These are phyloP conservation scores for Lachnellula arida DNA, from an alignment of 2,329 filamentous ascomycete species.

Conservation along the genomic window DNA sequence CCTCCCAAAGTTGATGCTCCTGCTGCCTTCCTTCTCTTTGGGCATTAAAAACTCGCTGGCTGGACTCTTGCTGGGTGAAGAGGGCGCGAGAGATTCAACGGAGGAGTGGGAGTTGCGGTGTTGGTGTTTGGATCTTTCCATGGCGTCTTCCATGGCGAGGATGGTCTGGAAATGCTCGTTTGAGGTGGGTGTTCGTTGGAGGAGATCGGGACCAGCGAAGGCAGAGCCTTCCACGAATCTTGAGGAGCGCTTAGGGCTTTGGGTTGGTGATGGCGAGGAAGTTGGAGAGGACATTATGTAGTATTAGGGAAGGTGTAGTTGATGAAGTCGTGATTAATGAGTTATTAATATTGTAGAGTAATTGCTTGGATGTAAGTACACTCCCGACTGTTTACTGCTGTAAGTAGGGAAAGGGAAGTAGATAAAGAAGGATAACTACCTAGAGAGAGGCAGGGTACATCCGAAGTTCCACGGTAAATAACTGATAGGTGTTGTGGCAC, in stretches of 20 bases:
- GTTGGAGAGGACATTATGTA: neutral
- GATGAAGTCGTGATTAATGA: neutral
- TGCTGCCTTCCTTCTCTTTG: slow-evolving; percentile 9
- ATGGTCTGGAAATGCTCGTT: slow-evolving; percentile 12
- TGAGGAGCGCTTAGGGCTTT: slow-evolving; percentile 4
- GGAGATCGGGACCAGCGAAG: slow-evolving; percentile 5
- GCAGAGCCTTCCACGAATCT: slow-evolving; percentile 12
- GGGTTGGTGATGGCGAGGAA: neutral
- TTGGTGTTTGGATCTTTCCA: slow-evolving; percentile 8
- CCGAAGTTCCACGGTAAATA: no score
- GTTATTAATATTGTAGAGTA: neutral
- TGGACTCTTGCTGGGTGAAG: slow-evolving; percentile 4
- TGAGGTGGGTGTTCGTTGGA: slow-evolving; percentile 8
- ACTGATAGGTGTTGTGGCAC: neutral
- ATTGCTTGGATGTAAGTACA: neutral
- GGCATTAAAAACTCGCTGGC: neutral
- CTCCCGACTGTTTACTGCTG: no score
- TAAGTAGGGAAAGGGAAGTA: no score
- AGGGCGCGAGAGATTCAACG: slow-evolving; percentile 4
- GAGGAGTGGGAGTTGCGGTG: slow-evolving; percentile 13
- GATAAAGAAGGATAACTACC: no score
- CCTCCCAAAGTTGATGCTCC: slow-evolving; percentile 16
- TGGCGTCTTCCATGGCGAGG: slow-evolving; percentile 20
- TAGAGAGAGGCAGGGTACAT: neutral
- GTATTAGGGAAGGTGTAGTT: neutral